These are phyloP conservation scores for Patellaria atrata DNA, from an alignment of 495 filamentous ascomycete species.

Conservation along the genomic window DNA sequence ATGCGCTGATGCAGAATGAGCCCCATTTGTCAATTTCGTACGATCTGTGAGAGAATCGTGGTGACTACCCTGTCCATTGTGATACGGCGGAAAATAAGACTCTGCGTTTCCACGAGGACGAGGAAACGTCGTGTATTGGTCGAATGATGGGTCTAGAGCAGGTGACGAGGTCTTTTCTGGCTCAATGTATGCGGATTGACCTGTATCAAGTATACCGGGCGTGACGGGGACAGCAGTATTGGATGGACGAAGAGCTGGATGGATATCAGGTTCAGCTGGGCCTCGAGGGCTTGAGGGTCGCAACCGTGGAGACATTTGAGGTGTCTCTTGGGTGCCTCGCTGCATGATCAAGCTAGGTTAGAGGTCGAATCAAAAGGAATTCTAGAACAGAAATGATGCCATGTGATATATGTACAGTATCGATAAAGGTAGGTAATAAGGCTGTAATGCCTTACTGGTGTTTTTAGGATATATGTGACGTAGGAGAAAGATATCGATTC, in stretches of 20 bases:
- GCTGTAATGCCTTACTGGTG: too few species aligned
- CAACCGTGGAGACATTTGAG: conserved; percentile 4
- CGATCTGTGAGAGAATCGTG: conserved; percentile 36
- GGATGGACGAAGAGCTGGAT: conserved; percentile 22
- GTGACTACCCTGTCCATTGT: conserved; percentile 17
- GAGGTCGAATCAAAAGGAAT: not conserved
- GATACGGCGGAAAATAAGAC: conserved; percentile 16
- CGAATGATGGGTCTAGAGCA: conserved; percentile 7
- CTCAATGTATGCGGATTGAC: conserved; percentile 18
- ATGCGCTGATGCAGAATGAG: conserved; percentile 46
- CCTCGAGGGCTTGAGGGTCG: not conserved
- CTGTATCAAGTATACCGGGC: conserved; percentile 21
- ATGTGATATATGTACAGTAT: too few species aligned
- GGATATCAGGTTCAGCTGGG: conserved; percentile 1
- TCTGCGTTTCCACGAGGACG: conserved; percentile 23
- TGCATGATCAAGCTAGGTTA: conserved; percentile 4
- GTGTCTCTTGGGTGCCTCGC: conserved; percentile 7
- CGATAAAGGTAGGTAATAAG: too few species aligned
- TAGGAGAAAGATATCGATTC: too few species aligned
- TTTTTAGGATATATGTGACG: too few species aligned
- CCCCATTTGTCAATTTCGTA: conserved; percentile 38
- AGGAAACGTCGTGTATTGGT: conserved; percentile 5
- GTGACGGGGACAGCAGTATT: conserved; percentile 24
- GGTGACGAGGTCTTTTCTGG: conserved; percentile 5
- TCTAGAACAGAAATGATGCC: not conserved